phyloP scores from a whole-genome alignment of 352 stramenopile species.

The Phytophthora tentaculata region DNA sequence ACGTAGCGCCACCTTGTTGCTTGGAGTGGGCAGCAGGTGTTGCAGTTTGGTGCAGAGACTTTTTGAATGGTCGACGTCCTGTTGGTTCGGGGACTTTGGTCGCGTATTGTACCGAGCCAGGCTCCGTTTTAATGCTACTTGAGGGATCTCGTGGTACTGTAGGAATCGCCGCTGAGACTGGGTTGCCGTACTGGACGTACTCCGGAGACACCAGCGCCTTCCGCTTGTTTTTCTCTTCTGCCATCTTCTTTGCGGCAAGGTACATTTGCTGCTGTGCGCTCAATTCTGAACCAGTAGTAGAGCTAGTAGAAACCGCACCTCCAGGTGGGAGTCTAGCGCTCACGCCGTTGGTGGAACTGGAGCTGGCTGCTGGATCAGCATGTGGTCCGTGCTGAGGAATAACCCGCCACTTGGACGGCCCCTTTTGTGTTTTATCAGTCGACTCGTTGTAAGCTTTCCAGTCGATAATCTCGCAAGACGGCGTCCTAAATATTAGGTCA shows the following conservation, averaged over 20 bases:
- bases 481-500: slow-evolving; percentile 52
- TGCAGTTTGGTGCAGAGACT: slow-evolving; percentile 58
- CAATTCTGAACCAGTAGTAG: slow-evolving; percentile 14
- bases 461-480: slow-evolving; percentile 84
- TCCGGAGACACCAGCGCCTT: slow-evolving; percentile 85
- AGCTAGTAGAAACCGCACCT: slow-evolving; percentile 3
- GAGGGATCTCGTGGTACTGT: slow-evolving; percentile 7
- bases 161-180: slow-evolving; percentile 13
- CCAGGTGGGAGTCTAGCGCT: slow-evolving; percentile 38
- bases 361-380: slow-evolving; percentile 41
- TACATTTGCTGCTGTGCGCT: slow-evolving; percentile 54
- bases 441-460: slow-evolving; percentile 89
- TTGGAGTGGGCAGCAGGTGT: slow-evolving; percentile 7
- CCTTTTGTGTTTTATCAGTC: slow-evolving; percentile 64
- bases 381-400: slow-evolving; percentile 82
- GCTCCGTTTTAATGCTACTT: slow-evolving; percentile 37
- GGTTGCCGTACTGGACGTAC: slow-evolving; percentile 76
- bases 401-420: slow-evolving; percentile 71
- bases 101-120: slow-evolving; percentile 40
- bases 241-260: slow-evolving; percentile 46
- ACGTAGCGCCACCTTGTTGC: slow-evolving; percentile 5
- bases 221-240: slow-evolving; percentile 83
- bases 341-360: slow-evolving; percentile 4
- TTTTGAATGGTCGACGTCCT: slow-evolving; percentile 72
- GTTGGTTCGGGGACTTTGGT: slow-evolving; percentile 63